These are phyloP conservation scores for Aspergillus cristatus DNA, from an alignment of 495 filamentous ascomycete species.

Conservation along the genomic window DNA sequence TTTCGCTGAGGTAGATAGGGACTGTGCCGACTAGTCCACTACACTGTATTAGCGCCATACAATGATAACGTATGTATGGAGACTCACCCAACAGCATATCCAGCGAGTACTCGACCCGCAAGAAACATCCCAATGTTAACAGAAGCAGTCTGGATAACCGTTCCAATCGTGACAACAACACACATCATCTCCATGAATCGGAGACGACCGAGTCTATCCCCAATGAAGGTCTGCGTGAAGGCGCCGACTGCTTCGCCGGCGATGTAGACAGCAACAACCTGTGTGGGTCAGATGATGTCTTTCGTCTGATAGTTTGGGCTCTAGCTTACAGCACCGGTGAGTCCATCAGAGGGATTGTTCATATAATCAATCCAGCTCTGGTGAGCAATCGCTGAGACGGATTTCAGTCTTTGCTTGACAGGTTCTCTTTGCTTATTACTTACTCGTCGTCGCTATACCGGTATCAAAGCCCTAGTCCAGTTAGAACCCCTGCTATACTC, in stretches of 20 bases:
- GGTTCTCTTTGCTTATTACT: no score
- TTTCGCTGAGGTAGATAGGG: slow-evolving; percentile 51
- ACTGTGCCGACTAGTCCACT: slow-evolving; percentile 48
- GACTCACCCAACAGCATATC: slow-evolving; percentile 44
- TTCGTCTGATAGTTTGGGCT: background rate
- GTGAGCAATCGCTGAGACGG: slow-evolving; percentile 51
- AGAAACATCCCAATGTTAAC: slow-evolving; percentile 54
- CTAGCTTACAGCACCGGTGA: slow-evolving; percentile 46
- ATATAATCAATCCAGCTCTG: slow-evolving; percentile 53
- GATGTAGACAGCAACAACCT: slow-evolving; percentile 52
- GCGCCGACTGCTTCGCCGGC: slow-evolving; percentile 49
- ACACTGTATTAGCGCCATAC: background rate
- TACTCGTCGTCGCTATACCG: slow-evolving; percentile 51
- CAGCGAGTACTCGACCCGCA: slow-evolving; percentile 46
- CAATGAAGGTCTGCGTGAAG: slow-evolving; percentile 42
- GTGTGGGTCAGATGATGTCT: background rate
- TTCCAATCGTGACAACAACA: slow-evolving; percentile 48
- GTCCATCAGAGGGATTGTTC: slow-evolving; percentile 40
- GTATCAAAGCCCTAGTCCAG: slow-evolving; percentile 44
- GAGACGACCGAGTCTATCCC: slow-evolving; percentile 47
- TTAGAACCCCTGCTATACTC: background rate
- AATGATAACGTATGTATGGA: no score
- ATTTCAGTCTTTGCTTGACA: no score
- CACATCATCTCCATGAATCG: slow-evolving; percentile 52
- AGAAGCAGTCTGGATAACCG: slow-evolving; percentile 45